Conservation (phyloP, 192 early-diverging fungal genomes). For the Backusella macrospora region DNA sequence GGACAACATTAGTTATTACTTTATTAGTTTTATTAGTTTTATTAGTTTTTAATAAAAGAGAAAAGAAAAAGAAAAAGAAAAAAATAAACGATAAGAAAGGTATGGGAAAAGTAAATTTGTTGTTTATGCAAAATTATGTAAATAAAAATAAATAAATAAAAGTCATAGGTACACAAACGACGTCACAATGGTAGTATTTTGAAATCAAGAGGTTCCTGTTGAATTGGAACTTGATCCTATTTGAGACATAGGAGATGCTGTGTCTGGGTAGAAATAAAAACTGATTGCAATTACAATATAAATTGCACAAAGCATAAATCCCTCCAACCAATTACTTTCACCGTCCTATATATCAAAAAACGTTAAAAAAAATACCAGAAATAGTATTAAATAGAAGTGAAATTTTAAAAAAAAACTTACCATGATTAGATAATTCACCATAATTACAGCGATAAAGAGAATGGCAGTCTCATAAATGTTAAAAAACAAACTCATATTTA, state of each 20-base stretch:
- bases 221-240: neutral
- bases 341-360: constrained; percentile 56
- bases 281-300: constrained; percentile 86
- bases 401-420: constrained; percentile 5
- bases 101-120: no score
- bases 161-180: no score
- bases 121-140: no score
- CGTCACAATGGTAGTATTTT: neutral
- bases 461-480: constrained; percentile 83
- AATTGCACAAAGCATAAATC: constrained; percentile 77
- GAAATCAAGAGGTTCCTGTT: neutral
- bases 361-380: neutral
- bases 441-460: constrained; percentile 85
- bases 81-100: no score
- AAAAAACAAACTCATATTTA: constrained; percentile 80
- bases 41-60: no score
- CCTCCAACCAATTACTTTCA: constrained; percentile 92
- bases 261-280: constrained; percentile 72
- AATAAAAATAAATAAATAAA: no score
- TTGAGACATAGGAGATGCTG: constrained; percentile 3
- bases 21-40: no score
- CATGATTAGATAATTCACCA: constrained; percentile 77
- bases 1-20: no score
- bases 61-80: no score
- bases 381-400: neutral